Evolutionary conservation across 2,329 filamentous ascomycete species (phyloP), one percentile per base, ranked within the genome.

Genomic region (Cyphellophora europaea): DNA sequence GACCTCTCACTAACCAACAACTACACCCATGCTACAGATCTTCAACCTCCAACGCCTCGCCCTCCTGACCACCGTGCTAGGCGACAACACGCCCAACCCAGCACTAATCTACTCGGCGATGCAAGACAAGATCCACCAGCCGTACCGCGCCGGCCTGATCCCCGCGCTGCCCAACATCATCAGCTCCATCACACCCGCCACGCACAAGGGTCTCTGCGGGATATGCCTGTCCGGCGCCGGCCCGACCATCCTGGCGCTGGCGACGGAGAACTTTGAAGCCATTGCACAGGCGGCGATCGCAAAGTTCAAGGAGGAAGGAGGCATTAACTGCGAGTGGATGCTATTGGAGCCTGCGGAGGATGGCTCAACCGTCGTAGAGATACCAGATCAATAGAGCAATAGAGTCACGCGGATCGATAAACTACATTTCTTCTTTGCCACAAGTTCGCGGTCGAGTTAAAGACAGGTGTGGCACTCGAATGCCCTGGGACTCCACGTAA

Each of bases 91-190:
- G 6, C 89, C 88, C 2, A 82, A 95, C 54, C 81, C 91, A 14
- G 81, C 93, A 51, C 81, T 93, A 60, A 98, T 98, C 57, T 93
- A 93, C 65, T 78, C 93, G 31, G 89, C 88, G 30, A 98, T 98
- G 91, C 91, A 96, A 64, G 91, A 98, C 67, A 93, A 88, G 63
- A 77, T 98, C 42, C 91, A 98, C 65, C 91, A 98, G 62, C 91
- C 87, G 28, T 96, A 98, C 66, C 81, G 91, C 35, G 81, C 91
- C 62, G 81, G 74, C 2, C 74, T 98, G 43, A 93, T 98, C 49
- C 91, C 91, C 1, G 91, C 89, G 1, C 71, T 98, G 38, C 82
- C 83, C 11, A 82, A 94, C 55, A 89, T 98, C 35, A 77, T 98
- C 34, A 77, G 86, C 57, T 89, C 82, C 41, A 88, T 96, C 67